phyloP scores from a whole-genome alignment of 305 asterid genomes.

The Fraxinus nigra region DNA sequence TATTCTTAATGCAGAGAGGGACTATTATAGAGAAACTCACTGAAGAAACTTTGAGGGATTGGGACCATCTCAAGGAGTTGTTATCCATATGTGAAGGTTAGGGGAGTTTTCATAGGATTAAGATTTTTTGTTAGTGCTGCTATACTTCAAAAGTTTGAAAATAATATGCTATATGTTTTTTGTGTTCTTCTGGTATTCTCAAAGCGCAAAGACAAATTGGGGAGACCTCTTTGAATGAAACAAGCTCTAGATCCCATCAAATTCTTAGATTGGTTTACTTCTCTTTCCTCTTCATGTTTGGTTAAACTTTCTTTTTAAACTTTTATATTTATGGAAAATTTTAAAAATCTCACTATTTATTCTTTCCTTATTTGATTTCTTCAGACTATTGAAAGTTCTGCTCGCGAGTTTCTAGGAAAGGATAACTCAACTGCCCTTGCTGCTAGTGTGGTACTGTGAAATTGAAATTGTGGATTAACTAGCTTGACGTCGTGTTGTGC shows the following conservation, averaged over 20 bases:
- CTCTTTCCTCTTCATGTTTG: slow-evolving; percentile 11
- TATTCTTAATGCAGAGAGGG: slow-evolving; percentile 56
- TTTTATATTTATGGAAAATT: background rate
- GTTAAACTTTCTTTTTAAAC: background rate
- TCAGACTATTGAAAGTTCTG: slow-evolving; percentile 97
- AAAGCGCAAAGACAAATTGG: slow-evolving; percentile 86
- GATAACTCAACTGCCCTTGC: slow-evolving; percentile 90
- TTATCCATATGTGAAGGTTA: slow-evolving; percentile 81
- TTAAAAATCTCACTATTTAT: background rate
- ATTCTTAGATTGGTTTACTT: slow-evolving; percentile 85
- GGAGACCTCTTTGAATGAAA: slow-evolving; percentile 85
- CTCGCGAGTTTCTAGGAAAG: slow-evolving; percentile 92
- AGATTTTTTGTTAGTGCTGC: background rate
- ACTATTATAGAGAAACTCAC: slow-evolving; percentile 82
- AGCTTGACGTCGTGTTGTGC: background rate
- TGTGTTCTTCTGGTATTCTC: slow-evolving; percentile 12
- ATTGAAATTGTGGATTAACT: slow-evolving; percentile 18
- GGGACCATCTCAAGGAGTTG: slow-evolving; percentile 85
- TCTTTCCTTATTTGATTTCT: slow-evolving; percentile 25
- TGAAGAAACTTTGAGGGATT: slow-evolving; percentile 89
- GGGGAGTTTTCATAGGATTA: slow-evolving; percentile 5
- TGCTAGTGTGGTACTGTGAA: slow-evolving; percentile 80
- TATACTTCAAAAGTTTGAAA: background rate
- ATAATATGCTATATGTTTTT: slow-evolving; percentile 17
- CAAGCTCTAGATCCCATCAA: slow-evolving; percentile 98